A percentile compares a stretch with the other conserved stretches of the same genome.
Evolutionary conservation across 108 stramenopile genomes (phyloP).

Genomic region (Bacterosira constricta): DNA sequence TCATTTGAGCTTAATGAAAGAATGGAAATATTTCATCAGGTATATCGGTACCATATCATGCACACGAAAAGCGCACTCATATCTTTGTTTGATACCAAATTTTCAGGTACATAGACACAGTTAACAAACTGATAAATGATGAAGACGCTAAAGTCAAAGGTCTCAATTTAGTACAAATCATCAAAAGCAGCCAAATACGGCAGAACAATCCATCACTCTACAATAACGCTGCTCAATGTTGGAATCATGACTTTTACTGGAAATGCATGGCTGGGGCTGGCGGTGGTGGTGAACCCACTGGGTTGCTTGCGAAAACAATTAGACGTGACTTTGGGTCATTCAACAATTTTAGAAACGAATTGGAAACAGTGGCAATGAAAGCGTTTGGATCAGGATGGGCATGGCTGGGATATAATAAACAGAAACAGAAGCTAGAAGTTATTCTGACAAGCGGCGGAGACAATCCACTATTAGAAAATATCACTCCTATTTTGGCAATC

Average conservation of each 20-base stretch:
- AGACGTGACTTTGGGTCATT: conserved; percentile 44
- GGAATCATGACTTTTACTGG: conserved; percentile 85
- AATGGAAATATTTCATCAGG: no score
- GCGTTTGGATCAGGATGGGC: conserved; percentile 85
- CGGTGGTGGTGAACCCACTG: conserved; percentile 62
- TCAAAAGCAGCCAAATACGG: conserved; percentile 16
- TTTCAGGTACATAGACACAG: conserved; percentile 41
- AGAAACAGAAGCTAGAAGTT: conserved; percentile 39
- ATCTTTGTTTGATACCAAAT: background rate
- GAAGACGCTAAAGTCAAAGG: conserved; percentile 29
- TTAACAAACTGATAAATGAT: conserved; percentile 38
- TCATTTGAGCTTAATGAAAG: background rate
- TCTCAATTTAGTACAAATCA: conserved; percentile 41
- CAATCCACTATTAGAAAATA: conserved; percentile 56
- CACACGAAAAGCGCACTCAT: background rate
- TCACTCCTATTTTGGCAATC: conserved; percentile 79
- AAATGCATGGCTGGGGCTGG: conserved; percentile 56
- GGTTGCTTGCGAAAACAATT: conserved; percentile 47
- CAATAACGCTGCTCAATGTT: conserved; percentile 72
- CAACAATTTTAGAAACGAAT: conserved; percentile 35
- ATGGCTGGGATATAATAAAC: conserved; percentile 81
- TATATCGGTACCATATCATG: background rate
- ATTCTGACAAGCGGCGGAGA: conserved; percentile 48
- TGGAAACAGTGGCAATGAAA: conserved; percentile 32
- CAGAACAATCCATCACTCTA: conserved; percentile 45